phyloP scores from a whole-genome alignment of 192 early-diverging fungal genomes.

The Dispira simplex region DNA sequence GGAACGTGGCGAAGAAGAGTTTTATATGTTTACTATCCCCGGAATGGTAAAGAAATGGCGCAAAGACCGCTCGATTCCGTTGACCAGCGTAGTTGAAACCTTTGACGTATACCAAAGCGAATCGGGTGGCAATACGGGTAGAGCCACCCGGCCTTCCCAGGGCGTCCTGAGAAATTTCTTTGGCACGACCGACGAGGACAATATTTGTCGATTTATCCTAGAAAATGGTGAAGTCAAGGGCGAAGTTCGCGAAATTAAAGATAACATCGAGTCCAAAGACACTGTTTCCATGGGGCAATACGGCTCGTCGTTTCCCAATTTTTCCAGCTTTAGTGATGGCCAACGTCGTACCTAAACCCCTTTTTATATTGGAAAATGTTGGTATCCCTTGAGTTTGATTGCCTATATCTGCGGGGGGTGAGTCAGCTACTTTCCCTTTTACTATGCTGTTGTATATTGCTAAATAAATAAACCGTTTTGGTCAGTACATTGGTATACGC shows the following conservation, averaged over 20 bases:
- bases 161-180: slow-evolving; percentile 17
- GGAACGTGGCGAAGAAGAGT: slow-evolving; percentile 13
- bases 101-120: slow-evolving; percentile 18
- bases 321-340: no score
- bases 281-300: background rate
- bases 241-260: background rate
- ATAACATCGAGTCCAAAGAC: background rate
- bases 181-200: slow-evolving; percentile 15
- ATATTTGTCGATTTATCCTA: slow-evolving; percentile 18
- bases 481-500: background rate
- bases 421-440: background rate
- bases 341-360: no score
- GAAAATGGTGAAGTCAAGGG: slow-evolving; percentile 17
- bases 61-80: slow-evolving; percentile 18
- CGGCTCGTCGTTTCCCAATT: background rate
- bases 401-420: no score
- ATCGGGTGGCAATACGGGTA: slow-evolving; percentile 17
- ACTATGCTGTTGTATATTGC: background rate
- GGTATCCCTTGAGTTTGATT: background rate
- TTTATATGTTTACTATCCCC: slow-evolving; percentile 17
- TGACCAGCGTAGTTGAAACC: slow-evolving; percentile 19
- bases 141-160: slow-evolving; percentile 17
- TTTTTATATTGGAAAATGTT: background rate
- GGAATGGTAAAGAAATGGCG: slow-evolving; percentile 18
- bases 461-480: no score